Conservation (phyloP, 177 flowering plant genomes). For the Vitis hybrid region DNA sequence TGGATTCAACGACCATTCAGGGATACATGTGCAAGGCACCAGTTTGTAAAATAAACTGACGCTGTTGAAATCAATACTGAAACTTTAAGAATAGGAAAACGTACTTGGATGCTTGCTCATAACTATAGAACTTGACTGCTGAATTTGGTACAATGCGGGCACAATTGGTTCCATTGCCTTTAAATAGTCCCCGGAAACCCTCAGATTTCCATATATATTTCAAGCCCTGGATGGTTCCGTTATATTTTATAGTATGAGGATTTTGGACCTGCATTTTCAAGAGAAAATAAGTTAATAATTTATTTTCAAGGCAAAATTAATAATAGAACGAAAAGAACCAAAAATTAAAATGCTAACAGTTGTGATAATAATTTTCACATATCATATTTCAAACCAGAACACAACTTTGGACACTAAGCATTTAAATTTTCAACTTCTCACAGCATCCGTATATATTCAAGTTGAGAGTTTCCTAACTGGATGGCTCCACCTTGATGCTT, state of each 20-base stretch:
- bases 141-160: conserved; percentile 96
- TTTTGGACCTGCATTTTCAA: conserved; percentile 77
- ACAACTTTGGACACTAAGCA: too few species aligned
- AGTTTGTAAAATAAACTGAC: neutral
- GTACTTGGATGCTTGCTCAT: conserved; percentile 90
- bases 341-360: neutral
- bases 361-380: neutral
- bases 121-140: conserved; percentile 95
- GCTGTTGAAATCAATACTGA: neutral
- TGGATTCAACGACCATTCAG: too few species aligned
- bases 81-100: neutral
- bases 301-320: neutral
- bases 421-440: too few species aligned
- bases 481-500: too few species aligned
- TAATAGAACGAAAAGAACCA: neutral
- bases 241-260: conserved; percentile 84
- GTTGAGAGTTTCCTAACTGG: too few species aligned
- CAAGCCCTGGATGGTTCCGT: conserved; percentile 89
- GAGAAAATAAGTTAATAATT: neutral
- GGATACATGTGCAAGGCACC: neutral
- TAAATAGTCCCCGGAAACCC: conserved; percentile 84
- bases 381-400: too few species aligned
- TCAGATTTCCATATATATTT: conserved; percentile 91
- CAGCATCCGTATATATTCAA: too few species aligned
- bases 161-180: conserved; percentile 96